Evolutionary conservation across 257 asterid genomes (phyloP), one percentile per base, ranked within the genome.

Genomic region (Capsicum chinense): DNA sequence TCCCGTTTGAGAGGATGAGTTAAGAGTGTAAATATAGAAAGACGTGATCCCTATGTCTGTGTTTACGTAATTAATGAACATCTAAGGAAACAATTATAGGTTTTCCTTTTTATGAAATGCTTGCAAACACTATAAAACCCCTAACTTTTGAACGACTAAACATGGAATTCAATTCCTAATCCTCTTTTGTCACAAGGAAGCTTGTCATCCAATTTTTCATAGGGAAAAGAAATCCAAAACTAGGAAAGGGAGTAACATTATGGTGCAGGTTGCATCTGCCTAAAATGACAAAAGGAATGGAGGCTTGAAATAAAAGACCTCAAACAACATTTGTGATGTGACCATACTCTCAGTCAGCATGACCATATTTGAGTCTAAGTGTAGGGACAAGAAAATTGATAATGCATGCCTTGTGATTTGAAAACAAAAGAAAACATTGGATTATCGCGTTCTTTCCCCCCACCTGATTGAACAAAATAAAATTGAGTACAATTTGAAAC

Each of bases 91-190:
- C 74, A 67, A 67, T 35, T 67, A 7, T 67, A 67, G 50, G 74
- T 67, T 67, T 67, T 67, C 74, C 74, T 67, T 64, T 67, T 67
- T 67, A 35, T 67, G 74, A 67, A 67, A 13, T 67, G 50, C 74
- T 37, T 67, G 19, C 16, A 67, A 67, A 67, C 74, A 67, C 50
- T 67, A 67, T 67, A 35, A 35, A 7, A 19, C 21, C 50, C 21
- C 44, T 6, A 15, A 11, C 50, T 37, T 67, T 67, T 67, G 74
- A 67, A 67, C 37, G 74, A 67, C 37, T 37, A 67, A 67, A 35
- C 7, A 67, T 67, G 50, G 21, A 67, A 67, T 67, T 67, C 74
- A 67, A 35, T 67, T 67, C 74, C 74, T 35, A 67, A 67, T 35
- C 74, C 74, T 35, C 50, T 67, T 66, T 66, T 66, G 42, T 66